Percentiles rank a stretch among this genome's conserved stretches.
Evolutionary conservation across 2,329 filamentous ascomycete genomes (phyloP).

Genomic region (Graphiopsis chlorocephala): DNA sequence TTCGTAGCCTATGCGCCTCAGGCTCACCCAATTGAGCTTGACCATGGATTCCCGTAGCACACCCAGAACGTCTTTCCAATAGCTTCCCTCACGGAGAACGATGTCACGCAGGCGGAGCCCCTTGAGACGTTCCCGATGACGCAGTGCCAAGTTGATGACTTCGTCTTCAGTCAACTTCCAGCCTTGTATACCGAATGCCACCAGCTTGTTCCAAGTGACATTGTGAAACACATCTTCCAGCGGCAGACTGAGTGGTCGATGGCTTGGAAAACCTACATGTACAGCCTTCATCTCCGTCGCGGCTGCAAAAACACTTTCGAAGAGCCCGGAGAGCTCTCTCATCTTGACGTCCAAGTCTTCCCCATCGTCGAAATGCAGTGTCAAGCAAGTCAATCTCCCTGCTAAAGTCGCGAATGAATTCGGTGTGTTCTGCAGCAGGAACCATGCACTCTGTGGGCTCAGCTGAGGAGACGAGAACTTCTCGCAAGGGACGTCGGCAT

Average conservation of each 20-base stretch:
- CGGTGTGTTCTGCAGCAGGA: slow-evolving; percentile 48
- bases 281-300: slow-evolving; percentile 61
- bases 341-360: slow-evolving; percentile 58
- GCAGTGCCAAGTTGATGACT: slow-evolving; percentile 55
- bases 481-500: slow-evolving; percentile 54
- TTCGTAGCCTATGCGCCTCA: slow-evolving; percentile 61
- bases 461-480: slow-evolving; percentile 63
- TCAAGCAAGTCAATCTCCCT: slow-evolving; percentile 58
- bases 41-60: slow-evolving; percentile 57
- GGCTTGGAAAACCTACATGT: slow-evolving; percentile 62
- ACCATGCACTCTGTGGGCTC: slow-evolving; percentile 57
- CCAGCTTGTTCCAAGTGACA: slow-evolving; percentile 59
- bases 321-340: slow-evolving; percentile 55
- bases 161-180: slow-evolving; percentile 62
- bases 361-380: slow-evolving; percentile 62
- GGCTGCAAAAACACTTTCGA: slow-evolving; percentile 56
- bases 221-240: slow-evolving; percentile 63
- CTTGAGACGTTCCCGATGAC: slow-evolving; percentile 56
- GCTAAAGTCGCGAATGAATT: slow-evolving; percentile 52
- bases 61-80: slow-evolving; percentile 60
- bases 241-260: slow-evolving; percentile 54
- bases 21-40: slow-evolving; percentile 59
- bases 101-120: slow-evolving; percentile 60
- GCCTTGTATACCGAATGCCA: slow-evolving; percentile 63
- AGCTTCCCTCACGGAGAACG: slow-evolving; percentile 57